Base-by-base conservation (phyloP, 2,329 filamentous ascomycete species). In the Ascochyta pisi region DNA sequence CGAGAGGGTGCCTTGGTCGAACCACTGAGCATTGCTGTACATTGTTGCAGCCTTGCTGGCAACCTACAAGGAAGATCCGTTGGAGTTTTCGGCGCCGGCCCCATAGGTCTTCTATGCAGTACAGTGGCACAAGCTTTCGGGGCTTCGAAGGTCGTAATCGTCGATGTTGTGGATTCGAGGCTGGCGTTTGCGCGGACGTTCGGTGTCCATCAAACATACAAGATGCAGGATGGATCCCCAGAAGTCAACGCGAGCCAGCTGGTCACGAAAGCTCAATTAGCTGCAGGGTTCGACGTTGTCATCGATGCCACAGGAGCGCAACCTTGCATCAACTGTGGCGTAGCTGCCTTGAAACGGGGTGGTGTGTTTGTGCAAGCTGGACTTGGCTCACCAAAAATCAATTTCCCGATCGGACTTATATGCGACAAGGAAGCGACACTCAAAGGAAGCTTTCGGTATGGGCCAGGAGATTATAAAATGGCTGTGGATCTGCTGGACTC, bases 11-110 rank as follows among this genome's bases (percentile, higher is more conserved):
- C 67, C 3, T 44, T 71, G 52, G 60, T 71, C 4, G 68, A 71
- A 38, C 68, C 68, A 6, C 54, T 71, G 9, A 61, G 61, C 0
- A 65, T 70, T 12, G 68, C 67, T 10, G 67, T 71, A 12, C 66
- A 69, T 42, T 51, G 64, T 6, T 64, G 60, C 47, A 65, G 60
- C 15, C 47, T 83, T 54, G 86, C 89, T 8, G 64, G 66, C 19
- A 56, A 66, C 26, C 13, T 57, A 24, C 54, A 52, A 39, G 61
- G 61, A 31, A 57, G 45, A 22, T 41, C 56, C 0, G 31, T 60
- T 1, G 44, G 49, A 29, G 47, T 65, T 0, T 62, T 58, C 22
- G 61, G 63, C 13, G 61, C 63, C 19, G 63, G 63, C 2, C 61
- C 63, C 12, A 57, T 65, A 41, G 58, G 63, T 8, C 52, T 63